Evolutionary conservation across 2,329 filamentous ascomycete genomes (phyloP), one percentile per base, ranked within the genome.

Genomic region (Phaeosphaeriaceae sp.): DNA sequence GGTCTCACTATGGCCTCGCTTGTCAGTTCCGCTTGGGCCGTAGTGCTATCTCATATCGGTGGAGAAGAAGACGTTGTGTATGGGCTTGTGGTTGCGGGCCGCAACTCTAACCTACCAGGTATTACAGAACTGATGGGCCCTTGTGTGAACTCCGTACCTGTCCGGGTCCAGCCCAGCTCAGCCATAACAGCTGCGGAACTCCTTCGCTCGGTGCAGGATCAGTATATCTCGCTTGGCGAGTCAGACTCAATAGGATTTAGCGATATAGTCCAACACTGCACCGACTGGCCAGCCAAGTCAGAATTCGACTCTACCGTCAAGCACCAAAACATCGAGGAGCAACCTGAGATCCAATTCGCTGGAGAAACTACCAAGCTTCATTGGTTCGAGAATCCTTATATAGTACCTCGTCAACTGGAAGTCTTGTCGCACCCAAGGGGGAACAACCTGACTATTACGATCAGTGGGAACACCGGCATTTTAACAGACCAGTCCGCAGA

Each of bases 111-210:
- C 2, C 33, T 50, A 1, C 18, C 38, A 3, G 59, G 55, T 2
- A 54, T 70, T 83, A 95, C 92, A 74, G 92, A 97, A 77, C 95
- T 97, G 82, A 97, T 97, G 69, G 93, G 91, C 54, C 93, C 93
- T 51, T 93, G 93, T 71, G 83, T 96, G 69, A 96, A 91, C 21
- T 5, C 8, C 21, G 8, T 23, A 5, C 21, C 21, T 8, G 21
- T 23, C 4, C 21, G 21, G 5, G 21, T 23, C 5, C 4, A 23
- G 4, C 21, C 8, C 21, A 23, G 8, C 21, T 23, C 21, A 5
- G 5, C 8, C 21, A 23, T 5, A 5, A 23, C 21, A 23, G 8
- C 21, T 4, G 8, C 4, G 21, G 5, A 23, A 8, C 21, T 23
- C 5, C 21, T 23, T 5, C 21, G 8, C 5, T 23, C 21, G 8